A percentile compares a stretch with the other conserved stretches of the same genome.
phyloP scores from a whole-genome alignment of 1,284 basidiomycete genomes.

The Mycosarcoma maydis region DNA sequence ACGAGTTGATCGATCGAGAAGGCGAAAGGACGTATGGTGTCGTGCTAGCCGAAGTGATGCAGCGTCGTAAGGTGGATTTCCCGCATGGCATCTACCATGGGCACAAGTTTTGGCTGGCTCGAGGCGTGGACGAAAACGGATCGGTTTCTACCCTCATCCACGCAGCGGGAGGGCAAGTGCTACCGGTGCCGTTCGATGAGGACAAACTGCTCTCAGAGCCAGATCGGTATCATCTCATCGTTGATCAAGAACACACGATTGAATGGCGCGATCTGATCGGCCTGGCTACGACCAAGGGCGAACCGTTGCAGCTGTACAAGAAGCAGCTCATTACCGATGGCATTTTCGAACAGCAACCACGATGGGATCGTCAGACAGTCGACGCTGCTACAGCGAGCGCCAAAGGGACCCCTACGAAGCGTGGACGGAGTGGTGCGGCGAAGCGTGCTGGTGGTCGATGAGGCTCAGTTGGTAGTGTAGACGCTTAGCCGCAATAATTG shows the following conservation, averaged over 20 bases:
- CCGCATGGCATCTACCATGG: constrained; percentile 28
- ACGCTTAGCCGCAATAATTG: too few relatives aligned
- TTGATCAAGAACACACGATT: constrained; percentile 20
- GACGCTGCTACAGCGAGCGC: constrained; percentile 7
- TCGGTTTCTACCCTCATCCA: constrained; percentile 25
- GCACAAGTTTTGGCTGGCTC: constrained; percentile 42
- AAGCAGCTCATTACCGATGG: constrained; percentile 34
- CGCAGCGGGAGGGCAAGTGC: constrained; percentile 28
- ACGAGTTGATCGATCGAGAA: constrained; percentile 11
- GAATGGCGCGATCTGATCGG: constrained; percentile 31
- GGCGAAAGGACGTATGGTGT: constrained; percentile 34
- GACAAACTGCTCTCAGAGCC: constrained; percentile 24
- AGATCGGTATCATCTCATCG: constrained; percentile 27
- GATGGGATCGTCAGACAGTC: constrained; percentile 34
- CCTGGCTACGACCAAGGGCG: constrained; percentile 2
- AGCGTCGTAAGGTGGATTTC: constrained; percentile 14
- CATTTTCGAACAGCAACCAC: constrained; percentile 35
- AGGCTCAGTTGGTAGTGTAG: too few relatives aligned
- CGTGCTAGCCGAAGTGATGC: constrained; percentile 21
- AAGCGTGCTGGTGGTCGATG: constrained; percentile 12
- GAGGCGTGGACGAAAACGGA: constrained; percentile 29
- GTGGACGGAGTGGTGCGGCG: constrained; percentile 8
- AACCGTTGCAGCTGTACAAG: constrained; percentile 31
- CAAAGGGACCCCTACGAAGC: constrained; percentile 12
- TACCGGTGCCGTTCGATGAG: constrained; percentile 21